These are phyloP conservation scores for Globisporangium takayamanum DNA, from an alignment of 352 stramenopile genomes.

Conservation along the genomic window DNA sequence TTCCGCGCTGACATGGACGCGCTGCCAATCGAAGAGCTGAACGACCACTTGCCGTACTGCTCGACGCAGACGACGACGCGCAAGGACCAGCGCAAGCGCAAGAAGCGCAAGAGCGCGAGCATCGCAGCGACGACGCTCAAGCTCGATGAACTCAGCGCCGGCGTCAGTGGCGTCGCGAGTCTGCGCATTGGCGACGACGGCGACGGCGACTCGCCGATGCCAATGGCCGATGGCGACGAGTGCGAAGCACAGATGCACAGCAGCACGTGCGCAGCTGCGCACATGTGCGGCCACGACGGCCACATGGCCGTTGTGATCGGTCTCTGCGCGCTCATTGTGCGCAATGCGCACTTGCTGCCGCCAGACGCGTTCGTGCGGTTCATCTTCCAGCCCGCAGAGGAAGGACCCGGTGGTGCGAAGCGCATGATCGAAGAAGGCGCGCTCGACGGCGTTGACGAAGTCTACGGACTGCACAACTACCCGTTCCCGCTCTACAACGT, in stretches of 20 bases:
- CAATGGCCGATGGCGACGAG: constrained; percentile 29
- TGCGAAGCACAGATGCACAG: constrained; percentile 10
- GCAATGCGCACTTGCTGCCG: constrained; percentile 61
- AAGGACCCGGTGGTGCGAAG: constrained; percentile 86
- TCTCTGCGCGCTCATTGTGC: constrained; percentile 74
- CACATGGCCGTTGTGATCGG: constrained; percentile 94
- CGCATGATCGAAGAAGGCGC: constrained; percentile 92
- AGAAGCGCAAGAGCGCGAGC: constrained; percentile 56
- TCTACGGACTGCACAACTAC: constrained; percentile 92
- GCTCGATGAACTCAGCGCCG: too few species aligned
- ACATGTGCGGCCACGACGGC: constrained; percentile 95
- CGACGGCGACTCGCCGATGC: constrained; percentile 12
- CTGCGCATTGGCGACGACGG: constrained; percentile 11
- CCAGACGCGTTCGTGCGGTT: constrained; percentile 83
- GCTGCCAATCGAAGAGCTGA: constrained; percentile 87
- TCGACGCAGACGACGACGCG: constrained; percentile 57
- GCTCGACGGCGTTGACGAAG: constrained; percentile 78
- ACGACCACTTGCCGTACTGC: constrained; percentile 72
- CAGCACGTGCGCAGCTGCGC: constrained; percentile 36
- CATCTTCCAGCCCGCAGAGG: constrained; percentile 96
- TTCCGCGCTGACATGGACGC: constrained; percentile 96
- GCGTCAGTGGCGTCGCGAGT: too few species aligned
- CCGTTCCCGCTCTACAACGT: constrained; percentile 88
- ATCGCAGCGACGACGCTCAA: background rate
- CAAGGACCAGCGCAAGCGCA: constrained; percentile 55